These are phyloP conservation scores for Globisporangium apiculatum DNA, from an alignment of 352 stramenopile genomes.

Conservation along the genomic window DNA sequence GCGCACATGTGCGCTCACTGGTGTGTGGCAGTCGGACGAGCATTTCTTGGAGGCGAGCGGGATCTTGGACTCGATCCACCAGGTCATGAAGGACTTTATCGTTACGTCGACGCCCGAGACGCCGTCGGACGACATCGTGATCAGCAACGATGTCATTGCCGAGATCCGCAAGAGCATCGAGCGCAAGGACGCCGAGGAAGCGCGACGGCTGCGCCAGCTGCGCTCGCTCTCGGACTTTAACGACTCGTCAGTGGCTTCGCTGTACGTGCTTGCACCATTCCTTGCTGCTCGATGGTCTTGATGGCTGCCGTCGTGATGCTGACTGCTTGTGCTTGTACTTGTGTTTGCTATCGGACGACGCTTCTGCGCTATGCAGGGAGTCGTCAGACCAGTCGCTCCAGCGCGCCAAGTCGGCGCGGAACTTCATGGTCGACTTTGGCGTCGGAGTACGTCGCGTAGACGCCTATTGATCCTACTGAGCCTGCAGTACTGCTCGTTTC, in stretches of 20 bases:
- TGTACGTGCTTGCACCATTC: slow-evolving; percentile 2
- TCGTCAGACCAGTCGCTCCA: slow-evolving; percentile 5
- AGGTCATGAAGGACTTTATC: slow-evolving; percentile 65
- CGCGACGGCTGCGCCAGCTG: slow-evolving; percentile 19
- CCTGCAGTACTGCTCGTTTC: not conserved
- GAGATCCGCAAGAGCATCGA: slow-evolving; percentile 47
- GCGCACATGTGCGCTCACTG: too few species aligned
- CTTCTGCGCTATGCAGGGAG: not conserved
- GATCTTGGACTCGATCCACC: slow-evolving; percentile 76
- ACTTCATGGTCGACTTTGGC: slow-evolving; percentile 29
- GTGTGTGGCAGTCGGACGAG: slow-evolving; percentile 37
- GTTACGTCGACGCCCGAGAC: slow-evolving; percentile 20
- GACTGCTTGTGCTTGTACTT: not conserved
- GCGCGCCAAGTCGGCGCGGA: slow-evolving; percentile 35
- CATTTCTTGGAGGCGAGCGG: slow-evolving; percentile 69
- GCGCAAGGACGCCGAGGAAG: slow-evolving; percentile 19
- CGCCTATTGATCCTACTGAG: slow-evolving; percentile 8
- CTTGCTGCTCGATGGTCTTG: too few species aligned
- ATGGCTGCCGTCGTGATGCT: too few species aligned
- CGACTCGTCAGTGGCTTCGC: slow-evolving; percentile 3
- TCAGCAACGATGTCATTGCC: slow-evolving; percentile 65
- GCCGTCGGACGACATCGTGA: slow-evolving; percentile 44
- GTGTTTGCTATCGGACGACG: not conserved
- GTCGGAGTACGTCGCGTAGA: slow-evolving; percentile 13
- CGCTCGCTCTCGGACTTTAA: slow-evolving; percentile 19